Evolutionary conservation across 208 protist species (phyloP), one percentile per base, ranked within the genome.

Genomic region (Leishmania arabica): DNA sequence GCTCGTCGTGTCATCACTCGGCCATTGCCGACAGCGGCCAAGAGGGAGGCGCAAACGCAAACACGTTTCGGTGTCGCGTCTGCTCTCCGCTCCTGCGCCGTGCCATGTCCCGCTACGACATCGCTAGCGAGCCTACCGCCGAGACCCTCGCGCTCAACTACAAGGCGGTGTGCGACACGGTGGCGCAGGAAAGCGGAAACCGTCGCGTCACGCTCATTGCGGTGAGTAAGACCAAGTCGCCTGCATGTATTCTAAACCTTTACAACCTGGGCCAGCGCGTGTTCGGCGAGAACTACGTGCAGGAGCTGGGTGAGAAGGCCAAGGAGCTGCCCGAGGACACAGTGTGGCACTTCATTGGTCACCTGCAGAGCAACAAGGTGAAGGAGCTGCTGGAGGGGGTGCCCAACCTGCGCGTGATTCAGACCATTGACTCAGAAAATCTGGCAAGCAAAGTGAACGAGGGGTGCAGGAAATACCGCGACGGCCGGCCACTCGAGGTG

Each of bases 231-330:
- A 96, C 94, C 9, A 97, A 97, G 81, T 96, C 94, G 0, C 88
- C 91, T 15, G 84, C 81, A 42, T 94, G 89, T 64, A 31, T 97
- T 58, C 79, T 89, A 42, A 66, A 49, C 17, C 69, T 96, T 2
- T 96, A 97, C 77, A 84, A 96, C 51, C 82, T 76, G 17, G 91
- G 90, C 31, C 90, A 94, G 7, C 93, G 92, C 70, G 77, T 86
- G 37, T 99, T 99, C 86, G 99, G 98, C 56, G 99, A 99, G 82
- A 99, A 99, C 86, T 99, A 99, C 81, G 97, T 99, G 54, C 96
- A 99, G 86, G 98, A 99, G 86, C 64, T 99, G 19, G 79, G 89
- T 1, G 92, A 97, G 78, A 99, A 99, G 92, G 88, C 93, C 1
- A 60, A 68, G 42, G 68, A 86, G 74, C 80, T 97, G 65, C 94